Percentiles rank a stretch among this genome's conserved stretches.
Conservation (phyloP, 805 yeast species). For the Torulaspora delbrueckii region DNA sequence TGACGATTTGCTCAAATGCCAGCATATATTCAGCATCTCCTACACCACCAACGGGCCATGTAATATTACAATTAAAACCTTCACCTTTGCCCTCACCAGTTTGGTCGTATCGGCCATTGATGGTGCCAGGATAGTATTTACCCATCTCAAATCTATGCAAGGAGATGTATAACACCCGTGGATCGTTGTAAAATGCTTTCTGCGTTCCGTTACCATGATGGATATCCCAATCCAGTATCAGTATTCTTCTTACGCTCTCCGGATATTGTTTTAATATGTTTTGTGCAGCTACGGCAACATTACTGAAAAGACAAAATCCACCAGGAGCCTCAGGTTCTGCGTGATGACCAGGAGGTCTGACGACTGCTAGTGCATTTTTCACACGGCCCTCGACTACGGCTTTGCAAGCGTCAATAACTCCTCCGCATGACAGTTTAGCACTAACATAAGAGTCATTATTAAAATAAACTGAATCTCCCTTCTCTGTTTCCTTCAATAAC, state of each 20-base stretch:
- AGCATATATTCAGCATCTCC: slow-evolving; percentile 93
- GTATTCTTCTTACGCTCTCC: slow-evolving; percentile 76
- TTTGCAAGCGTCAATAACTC: slow-evolving; percentile 91
- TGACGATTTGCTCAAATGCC: slow-evolving; percentile 77
- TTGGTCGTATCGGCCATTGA: slow-evolving; percentile 73
- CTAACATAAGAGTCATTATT: slow-evolving; percentile 84
- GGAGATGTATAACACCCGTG: slow-evolving; percentile 85
- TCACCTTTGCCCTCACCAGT: slow-evolving; percentile 83
- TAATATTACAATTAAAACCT: slow-evolving; percentile 85
- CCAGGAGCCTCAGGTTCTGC: slow-evolving; percentile 98
- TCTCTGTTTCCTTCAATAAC: slow-evolving; percentile 76
- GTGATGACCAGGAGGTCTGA: slow-evolving; percentile 99
- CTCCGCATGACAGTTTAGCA: slow-evolving; percentile 93
- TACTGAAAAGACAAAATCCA: slow-evolving; percentile 92
- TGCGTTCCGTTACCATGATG: slow-evolving; percentile 99
- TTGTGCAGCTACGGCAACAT: slow-evolving; percentile 95
- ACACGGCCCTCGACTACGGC: slow-evolving; percentile 93
- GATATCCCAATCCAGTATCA: slow-evolving; percentile 94
- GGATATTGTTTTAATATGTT: slow-evolving; percentile 77
- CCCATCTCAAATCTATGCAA: slow-evolving; percentile 91
- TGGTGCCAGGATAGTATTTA: slow-evolving; percentile 88
- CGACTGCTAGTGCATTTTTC: slow-evolving; percentile 88
- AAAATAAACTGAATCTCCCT: slow-evolving; percentile 91
- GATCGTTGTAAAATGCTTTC: slow-evolving; percentile 82
- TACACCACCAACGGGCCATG: slow-evolving; percentile 90